Base-by-base conservation (phyloP, 768 basidiomycete species). In the Tylopilus vinaceipallidus region DNA sequence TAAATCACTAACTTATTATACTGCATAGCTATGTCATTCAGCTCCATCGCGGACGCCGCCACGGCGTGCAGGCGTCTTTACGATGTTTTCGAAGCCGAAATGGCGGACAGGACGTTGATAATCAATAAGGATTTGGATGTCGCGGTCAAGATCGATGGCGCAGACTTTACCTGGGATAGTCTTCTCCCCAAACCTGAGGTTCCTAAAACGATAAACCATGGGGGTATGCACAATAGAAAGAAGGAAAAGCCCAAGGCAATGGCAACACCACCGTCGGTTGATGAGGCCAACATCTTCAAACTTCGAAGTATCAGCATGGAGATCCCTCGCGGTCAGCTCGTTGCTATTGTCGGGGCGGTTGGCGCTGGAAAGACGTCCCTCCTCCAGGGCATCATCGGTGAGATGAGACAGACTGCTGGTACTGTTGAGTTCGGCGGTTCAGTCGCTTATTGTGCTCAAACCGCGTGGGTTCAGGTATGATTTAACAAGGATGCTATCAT, bases 161-260 rank as follows among this genome's bases (percentile, higher is more conserved):
- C 82, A 6, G 78, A 82, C 11, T 95, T 95, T 70, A 82, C 83
- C 1, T 98, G 95, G 95, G 94, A 97, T 58, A 77, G 82, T 4
- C 80, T 86, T 1, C 82, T 85, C 0, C 78, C 79, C 2, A 77
- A 81, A 35, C 59, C 59, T 0, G 75, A 70, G 24, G 71, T 59
- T 32, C 52, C 47, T 2, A 60, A 69, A 50, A 52, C 8, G 43
- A 46, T 42, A 13, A 33, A 17, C 12, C 45, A 46, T 20, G 44
- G 36, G 39, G 52, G 52, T 20, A 39, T 27, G 39, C 33, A 35
- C 39, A 45, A 43, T 32, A 36, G 26, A 35, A 59, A 6, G 36
- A 62, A 20, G 56, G 54, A 16, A n/a, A 57, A 46, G 24, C 59
- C 33, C 51, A 56, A 34, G 45, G 42, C 5, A 53, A 61, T 6